Evolutionary conservation across 176 grass and related monocot genomes (phyloP), one percentile per base, ranked within the genome.

Genomic region (Triticum aestivum): DNA sequence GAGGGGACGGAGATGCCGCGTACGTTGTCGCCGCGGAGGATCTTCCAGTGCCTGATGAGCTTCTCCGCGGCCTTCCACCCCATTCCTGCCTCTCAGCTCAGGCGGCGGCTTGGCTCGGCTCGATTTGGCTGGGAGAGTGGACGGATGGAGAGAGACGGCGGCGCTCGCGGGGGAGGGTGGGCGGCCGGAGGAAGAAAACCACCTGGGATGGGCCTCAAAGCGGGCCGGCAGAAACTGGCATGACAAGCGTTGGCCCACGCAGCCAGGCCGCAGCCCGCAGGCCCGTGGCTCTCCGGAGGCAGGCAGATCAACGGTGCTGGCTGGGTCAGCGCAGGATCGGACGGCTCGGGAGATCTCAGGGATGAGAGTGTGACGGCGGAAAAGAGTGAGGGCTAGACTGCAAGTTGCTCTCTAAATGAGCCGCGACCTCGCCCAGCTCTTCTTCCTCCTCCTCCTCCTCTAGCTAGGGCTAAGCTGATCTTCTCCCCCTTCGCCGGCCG

Each of bases 21-120:
- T 82, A 97, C 95, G 61, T 91, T 94, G 84, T 97, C 95, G 12
- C 95, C 95, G 61, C 95, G 92, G 23, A 97, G 95, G 82, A 97
- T 91, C 90, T 92, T 97, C 95, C 92, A 94, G 86, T 92, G 90
- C 52, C 80, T 69, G 67, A 97, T 89, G 24, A 94, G 85, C 92
- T 92, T 97, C 84, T 97, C 88, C 33, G 88, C 95, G 6, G 92
- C 95, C 64, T 97, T 97, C 95, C 95, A 97, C 23, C 92, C 95
- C 95, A 97, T 97, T 23, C 5, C 81, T 69, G 13, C 30, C 27
- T 11, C 80, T 69, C 65, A 7, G 49, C 80, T 69, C 65, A 7
- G 49, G 12, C 18, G 26, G 73, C 45, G 73, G 45, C 44, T 13
- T 14, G 42, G 32, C 80, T 37, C 11, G 61, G 47, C 17, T 58